Evolutionary conservation across 306 rosid genomes (phyloP), one percentile per base, ranked within the genome.

Genomic region (Vicia villosa): DNA sequence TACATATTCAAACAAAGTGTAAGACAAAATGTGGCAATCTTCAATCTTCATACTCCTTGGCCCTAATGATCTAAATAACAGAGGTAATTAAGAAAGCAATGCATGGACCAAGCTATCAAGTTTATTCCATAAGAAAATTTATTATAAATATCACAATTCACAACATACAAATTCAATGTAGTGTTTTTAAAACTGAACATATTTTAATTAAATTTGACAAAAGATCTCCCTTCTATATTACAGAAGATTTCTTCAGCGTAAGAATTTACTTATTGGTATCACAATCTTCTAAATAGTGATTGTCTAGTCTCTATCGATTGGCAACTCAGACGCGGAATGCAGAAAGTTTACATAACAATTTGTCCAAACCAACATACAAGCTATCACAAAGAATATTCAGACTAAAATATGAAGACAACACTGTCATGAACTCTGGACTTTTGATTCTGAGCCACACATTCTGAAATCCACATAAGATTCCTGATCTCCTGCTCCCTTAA

Each of bases 371-470:
- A 80, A 56, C 63, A 51, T 47, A 55, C 38, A 54, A 54, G 16
- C 72, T 67, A 46, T 67, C 66, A 17, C 5, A 66, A 24, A 16
- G 30, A 66, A 56, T 46, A 42, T 34, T 74, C 65, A 63, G 3
- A 73, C 85, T 94, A 94, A 79, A 94, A 94, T 73, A 91, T 91
- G 89, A 91, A 87, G 79, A 94, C 97, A 63, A 91, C 99, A 69
- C 96, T 94, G 81, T 91, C 96, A 61, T 91, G 99, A 84, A 94
- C 97, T 78, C 97, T 84, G 56, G 97, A 88, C 84, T 94, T 94
- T 72, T 94, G 96, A 86, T 94, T 94, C 90, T 94, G 97, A 41
- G 97, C 99, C 14, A 94, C 99, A 8, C 99, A 91, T 79, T 91
- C 99, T 1, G 95, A 94, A 69, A 94, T 91, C 99, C 99, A 91